phyloP scores from a whole-genome alignment of 2,329 filamentous ascomycete species.

The Venturia aucupariae region DNA sequence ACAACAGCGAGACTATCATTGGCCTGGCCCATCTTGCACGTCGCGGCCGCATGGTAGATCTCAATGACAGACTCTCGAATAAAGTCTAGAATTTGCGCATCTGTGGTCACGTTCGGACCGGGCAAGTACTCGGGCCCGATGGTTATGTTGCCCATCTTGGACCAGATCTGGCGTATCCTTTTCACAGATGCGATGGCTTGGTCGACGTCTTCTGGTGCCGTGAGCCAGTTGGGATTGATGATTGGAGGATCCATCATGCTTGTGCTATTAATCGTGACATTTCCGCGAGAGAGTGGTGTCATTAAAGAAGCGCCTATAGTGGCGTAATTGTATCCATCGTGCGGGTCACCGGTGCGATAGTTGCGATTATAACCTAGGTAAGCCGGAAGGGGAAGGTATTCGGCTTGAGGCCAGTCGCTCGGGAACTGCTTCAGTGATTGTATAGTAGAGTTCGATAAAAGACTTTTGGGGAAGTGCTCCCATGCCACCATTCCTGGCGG shows the following conservation, averaged over 20 bases:
- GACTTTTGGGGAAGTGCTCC: slow-evolving; percentile 21
- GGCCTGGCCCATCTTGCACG: slow-evolving; percentile 26
- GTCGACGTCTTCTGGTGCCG: slow-evolving; percentile 23
- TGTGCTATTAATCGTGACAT: slow-evolving; percentile 24
- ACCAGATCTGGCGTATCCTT: slow-evolving; percentile 24
- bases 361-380: slow-evolving; percentile 20
- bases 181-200: slow-evolving; percentile 26
- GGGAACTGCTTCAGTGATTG: slow-evolving; percentile 21
- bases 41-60: slow-evolving; percentile 16
- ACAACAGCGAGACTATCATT: slow-evolving; percentile 43
- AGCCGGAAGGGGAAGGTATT: slow-evolving; percentile 20
- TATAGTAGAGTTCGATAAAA: slow-evolving; percentile 14
- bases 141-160: slow-evolving; percentile 19
- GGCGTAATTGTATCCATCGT: slow-evolving; percentile 26
- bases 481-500: slow-evolving; percentile 17
- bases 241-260: slow-evolving; percentile 22
- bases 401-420: slow-evolving; percentile 28
- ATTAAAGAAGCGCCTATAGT: slow-evolving; percentile 24
- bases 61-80: slow-evolving; percentile 19
- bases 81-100: slow-evolving; percentile 22
- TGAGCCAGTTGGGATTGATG: slow-evolving; percentile 30
- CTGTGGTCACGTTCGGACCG: slow-evolving; percentile 19
- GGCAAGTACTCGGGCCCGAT: slow-evolving; percentile 23
- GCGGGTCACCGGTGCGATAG: slow-evolving; percentile 20
- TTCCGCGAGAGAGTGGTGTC: slow-evolving; percentile 27